Evolutionary conservation across 306 rosid species (phyloP).

Genomic region (Vachellia collinsii): DNA sequence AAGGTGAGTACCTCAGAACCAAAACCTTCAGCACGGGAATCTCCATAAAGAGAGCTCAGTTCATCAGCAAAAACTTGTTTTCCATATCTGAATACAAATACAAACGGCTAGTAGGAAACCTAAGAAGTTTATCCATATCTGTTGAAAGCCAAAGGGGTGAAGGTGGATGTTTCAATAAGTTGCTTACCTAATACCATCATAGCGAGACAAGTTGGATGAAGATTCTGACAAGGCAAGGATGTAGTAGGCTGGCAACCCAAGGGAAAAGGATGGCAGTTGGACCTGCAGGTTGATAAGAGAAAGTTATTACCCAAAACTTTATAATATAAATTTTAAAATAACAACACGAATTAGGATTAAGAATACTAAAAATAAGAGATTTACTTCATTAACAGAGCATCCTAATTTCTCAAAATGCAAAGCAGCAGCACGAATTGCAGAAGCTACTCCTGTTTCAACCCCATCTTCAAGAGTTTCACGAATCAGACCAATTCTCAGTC

Average conservation of each 20-base stretch:
- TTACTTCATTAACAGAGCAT: constrained; percentile 81
- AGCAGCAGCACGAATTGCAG: constrained; percentile 82
- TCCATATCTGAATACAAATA: constrained; percentile 70
- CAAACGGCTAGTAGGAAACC: constrained; percentile 20
- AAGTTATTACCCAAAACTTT: constrained; percentile 18
- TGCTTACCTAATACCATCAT: constrained; percentile 84
- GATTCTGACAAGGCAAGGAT: constrained; percentile 91
- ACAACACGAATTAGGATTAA: constrained; percentile 33
- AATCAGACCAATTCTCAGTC: constrained; percentile 84
- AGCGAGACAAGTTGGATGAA: constrained; percentile 95
- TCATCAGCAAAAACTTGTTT: constrained; percentile 74
- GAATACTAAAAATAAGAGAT: constrained; percentile 5
- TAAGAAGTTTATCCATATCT: constrained; percentile 24
- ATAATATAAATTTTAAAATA: constrained; percentile 20
- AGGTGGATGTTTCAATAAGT: constrained; percentile 3
- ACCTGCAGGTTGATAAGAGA: constrained; percentile 58
- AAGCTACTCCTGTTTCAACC: constrained; percentile 74
- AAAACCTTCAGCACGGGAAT: constrained; percentile 86
- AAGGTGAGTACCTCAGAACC: constrained; percentile 80
- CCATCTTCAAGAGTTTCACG: constrained; percentile 87
- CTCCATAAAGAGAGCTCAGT: constrained; percentile 71
- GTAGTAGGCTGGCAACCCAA: constrained; percentile 98
- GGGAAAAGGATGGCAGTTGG: constrained; percentile 91
- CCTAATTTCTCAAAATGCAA: constrained; percentile 91
- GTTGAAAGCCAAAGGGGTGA: not conserved